Percentiles rank a stretch among this genome's conserved stretches.
Evolutionary conservation across 768 basidiomycete genomes (phyloP).

Genomic region (Suillus sp.): DNA sequence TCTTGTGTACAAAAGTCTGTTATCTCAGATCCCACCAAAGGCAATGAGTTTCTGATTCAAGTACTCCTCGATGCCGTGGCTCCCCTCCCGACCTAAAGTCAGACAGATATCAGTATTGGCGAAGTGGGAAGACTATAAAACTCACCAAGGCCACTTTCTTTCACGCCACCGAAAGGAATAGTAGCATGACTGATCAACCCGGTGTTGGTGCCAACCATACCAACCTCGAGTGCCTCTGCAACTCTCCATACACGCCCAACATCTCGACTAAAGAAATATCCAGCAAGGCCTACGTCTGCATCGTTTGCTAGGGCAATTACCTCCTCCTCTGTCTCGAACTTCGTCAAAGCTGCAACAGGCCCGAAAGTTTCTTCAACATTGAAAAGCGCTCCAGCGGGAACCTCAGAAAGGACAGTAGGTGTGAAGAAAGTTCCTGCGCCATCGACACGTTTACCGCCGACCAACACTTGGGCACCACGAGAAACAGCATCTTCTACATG

Average conservation of each 20-base stretch:
- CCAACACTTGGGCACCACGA: conserved; percentile 83
- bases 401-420: conserved; percentile 89
- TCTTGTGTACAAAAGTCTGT: conserved; percentile 1
- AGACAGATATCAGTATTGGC: conserved; percentile 10
- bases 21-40: conserved; percentile 65
- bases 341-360: conserved; percentile 81
- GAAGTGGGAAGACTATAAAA: conserved; percentile 18
- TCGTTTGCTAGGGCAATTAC: conserved; percentile 85
- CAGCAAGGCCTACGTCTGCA: conserved; percentile 83
- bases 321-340: conserved; percentile 94
- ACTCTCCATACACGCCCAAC: conserved; percentile 92
- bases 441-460: conserved; percentile 78
- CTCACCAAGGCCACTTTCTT: conserved; percentile 79
- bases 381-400: conserved; percentile 65
- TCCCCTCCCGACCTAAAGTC: conserved; percentile 72
- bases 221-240: conserved; percentile 91
- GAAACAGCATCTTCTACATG: conserved; percentile 89
- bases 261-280: conserved; percentile 91
- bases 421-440: conserved; percentile 69
- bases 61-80: conserved; percentile 90
- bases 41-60: conserved; percentile 80
- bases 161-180: conserved; percentile 89
- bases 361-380: conserved; percentile 94
- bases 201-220: conserved; percentile 88
- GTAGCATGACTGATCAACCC: conserved; percentile 75